A percentile compares a stretch with the other conserved stretches of the same genome.
Conservation (phyloP, 352 stramenopile species). For the Phytophthora aleatoria region DNA sequence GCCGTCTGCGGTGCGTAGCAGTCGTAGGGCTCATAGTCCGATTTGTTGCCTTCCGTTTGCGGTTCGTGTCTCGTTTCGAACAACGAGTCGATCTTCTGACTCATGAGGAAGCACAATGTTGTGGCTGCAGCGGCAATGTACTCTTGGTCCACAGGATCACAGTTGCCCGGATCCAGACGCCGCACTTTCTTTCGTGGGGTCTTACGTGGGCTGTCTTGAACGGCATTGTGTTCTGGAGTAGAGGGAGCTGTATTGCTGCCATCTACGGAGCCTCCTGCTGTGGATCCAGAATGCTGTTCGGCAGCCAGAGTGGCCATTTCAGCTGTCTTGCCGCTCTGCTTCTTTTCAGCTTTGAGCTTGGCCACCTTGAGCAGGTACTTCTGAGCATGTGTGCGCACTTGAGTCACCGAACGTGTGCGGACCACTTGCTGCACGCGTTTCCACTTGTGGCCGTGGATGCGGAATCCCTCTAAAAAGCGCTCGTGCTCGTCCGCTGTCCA, state of each 20-base stretch:
- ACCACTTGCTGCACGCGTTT: conserved; percentile 91
- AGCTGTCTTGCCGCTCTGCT: conserved; percentile 44
- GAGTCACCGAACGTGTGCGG: conserved; percentile 85
- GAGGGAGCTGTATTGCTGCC: conserved; percentile 38
- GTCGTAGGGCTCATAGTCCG: conserved; percentile 75
- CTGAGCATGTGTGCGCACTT: conserved; percentile 88
- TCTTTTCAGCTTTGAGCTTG: conserved; percentile 87
- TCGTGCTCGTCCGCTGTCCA: conserved; percentile 89
- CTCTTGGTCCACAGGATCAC: conserved; percentile 69
- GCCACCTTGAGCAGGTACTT: conserved; percentile 91
- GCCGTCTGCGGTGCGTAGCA: conserved; percentile 51
- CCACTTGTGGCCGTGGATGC: conserved; percentile 90
- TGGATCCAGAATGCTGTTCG: conserved; percentile 9
- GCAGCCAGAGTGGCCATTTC: conserved; percentile 35
- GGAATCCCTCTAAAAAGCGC: conserved; percentile 85
- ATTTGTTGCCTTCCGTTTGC: conserved; percentile 42
- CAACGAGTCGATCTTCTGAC: conserved; percentile 82
- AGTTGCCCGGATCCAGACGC: conserved; percentile 42
- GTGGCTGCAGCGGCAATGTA: conserved; percentile 83
- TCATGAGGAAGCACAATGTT: conserved; percentile 86
- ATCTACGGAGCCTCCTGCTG: conserved; percentile 25
- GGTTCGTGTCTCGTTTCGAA: conserved; percentile 59
- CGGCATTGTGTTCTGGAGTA: conserved; percentile 38
- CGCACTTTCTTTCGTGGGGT: conserved; percentile 66
- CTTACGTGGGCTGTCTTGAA: conserved; percentile 33